Percentiles rank a stretch among this genome's conserved stretches.
Evolutionary conservation across 2,329 filamentous ascomycete genomes (phyloP).

Genomic region (Venturiaceae sp.): DNA sequence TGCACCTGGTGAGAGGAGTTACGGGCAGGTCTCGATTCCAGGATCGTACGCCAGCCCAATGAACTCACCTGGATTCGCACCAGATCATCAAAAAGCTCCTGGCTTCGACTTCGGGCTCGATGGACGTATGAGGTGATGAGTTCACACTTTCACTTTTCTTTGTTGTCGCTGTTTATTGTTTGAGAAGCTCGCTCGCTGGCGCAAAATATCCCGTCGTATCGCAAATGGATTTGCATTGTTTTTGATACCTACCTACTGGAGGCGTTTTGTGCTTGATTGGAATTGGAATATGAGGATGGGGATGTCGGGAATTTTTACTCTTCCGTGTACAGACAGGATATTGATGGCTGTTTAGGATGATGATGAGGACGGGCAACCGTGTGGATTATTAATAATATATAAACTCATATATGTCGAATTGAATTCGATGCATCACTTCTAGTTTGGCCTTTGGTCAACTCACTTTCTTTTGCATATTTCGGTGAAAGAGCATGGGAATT

Average conservation of each 20-base stretch:
- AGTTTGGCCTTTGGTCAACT: not conserved
- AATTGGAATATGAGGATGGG: not conserved
- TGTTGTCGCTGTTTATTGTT: not conserved
- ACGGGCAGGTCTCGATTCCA: slow-evolving; percentile 81
- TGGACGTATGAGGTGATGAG: not conserved
- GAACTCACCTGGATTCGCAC: slow-evolving; percentile 28
- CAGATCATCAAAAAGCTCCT: slow-evolving; percentile 15
- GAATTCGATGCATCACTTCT: not conserved
- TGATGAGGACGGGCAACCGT: not conserved
- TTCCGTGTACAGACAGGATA: not conserved
- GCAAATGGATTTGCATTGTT: not conserved
- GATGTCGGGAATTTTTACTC: not conserved
- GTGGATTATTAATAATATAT: not conserved
- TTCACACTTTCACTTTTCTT: not conserved
- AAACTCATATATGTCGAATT: not conserved
- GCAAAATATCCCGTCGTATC: not conserved
- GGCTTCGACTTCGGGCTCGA: slow-evolving; percentile 27
- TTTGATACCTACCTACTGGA: not conserved
- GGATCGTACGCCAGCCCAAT: slow-evolving; percentile 59
- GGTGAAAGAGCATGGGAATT: not conserved
- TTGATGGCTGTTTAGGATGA: too few relatives aligned
- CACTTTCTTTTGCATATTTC: not conserved
- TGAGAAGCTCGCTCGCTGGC: not conserved
- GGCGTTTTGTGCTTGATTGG: not conserved
- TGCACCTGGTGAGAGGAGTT: slow-evolving; percentile 72